Conservation (phyloP, 2,329 filamentous ascomycete species). For the Orbilia quercus region DNA sequence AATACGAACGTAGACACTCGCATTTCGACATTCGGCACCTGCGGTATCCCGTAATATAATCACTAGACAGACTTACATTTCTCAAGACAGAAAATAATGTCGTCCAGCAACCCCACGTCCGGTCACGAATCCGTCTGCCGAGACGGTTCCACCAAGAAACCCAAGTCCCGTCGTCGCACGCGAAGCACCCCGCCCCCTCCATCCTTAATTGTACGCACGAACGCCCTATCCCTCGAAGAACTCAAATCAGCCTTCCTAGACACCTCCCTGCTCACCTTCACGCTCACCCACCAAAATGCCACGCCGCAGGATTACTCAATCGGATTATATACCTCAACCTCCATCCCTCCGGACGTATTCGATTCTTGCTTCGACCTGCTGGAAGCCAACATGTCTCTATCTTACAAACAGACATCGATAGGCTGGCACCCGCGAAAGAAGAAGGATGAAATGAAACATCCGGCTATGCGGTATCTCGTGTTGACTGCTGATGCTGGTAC, state of each 20-base stretch:
- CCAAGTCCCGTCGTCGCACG: slow-evolving; percentile 2
- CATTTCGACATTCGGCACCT: too few relatives aligned
- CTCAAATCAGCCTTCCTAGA: slow-evolving; percentile 49
- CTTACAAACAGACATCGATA: slow-evolving; percentile 57
- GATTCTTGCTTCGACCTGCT: slow-evolving; percentile 57
- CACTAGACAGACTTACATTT: too few relatives aligned
- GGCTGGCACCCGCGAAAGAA: slow-evolving; percentile 58
- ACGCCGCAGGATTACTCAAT: slow-evolving; percentile 40
- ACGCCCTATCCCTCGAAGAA: slow-evolving; percentile 36
- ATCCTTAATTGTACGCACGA: slow-evolving; percentile 45
- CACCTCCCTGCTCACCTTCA: slow-evolving; percentile 33
- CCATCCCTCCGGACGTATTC: slow-evolving; percentile 54
- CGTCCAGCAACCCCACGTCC: slow-evolving; percentile 5
- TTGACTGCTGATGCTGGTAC: slow-evolving; percentile 68
- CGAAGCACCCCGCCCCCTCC: slow-evolving; percentile 15
- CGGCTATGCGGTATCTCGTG: slow-evolving; percentile 58
- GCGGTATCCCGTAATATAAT: too few relatives aligned
- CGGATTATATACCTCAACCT: slow-evolving; percentile 57
- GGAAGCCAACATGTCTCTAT: slow-evolving; percentile 56
- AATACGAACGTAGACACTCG: too few relatives aligned
- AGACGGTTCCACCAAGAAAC: slow-evolving; percentile 45
- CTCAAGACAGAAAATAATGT: not conserved
- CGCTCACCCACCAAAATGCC: slow-evolving; percentile 4
- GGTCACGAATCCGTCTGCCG: slow-evolving; percentile 37
- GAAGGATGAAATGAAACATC: slow-evolving; percentile 59